Evolutionary conservation across 768 basidiomycete species (phyloP).

Genomic region (Tephrocybe sp.): DNA sequence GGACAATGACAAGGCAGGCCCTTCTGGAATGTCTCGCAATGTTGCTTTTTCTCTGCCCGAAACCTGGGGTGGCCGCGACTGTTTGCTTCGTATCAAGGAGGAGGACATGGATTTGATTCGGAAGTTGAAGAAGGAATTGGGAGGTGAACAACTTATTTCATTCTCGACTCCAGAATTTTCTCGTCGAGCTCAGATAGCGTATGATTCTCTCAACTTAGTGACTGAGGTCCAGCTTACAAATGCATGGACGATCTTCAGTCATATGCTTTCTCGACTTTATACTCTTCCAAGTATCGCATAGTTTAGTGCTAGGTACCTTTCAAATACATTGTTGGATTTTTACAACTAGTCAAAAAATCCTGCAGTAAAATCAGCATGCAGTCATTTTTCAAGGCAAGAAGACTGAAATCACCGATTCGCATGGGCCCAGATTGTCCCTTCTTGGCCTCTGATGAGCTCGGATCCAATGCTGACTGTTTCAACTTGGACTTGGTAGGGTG

Average conservation of each 20-base stretch:
- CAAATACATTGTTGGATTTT: neutral
- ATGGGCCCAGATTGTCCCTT: no score
- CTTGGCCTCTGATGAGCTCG: no score
- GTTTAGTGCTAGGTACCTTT: neutral
- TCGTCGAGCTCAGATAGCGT: neutral
- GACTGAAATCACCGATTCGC: no score
- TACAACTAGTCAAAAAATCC: no score
- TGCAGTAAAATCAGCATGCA: no score
- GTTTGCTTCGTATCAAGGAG: slow-evolving; percentile 22
- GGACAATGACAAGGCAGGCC: no score
- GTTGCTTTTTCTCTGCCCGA: slow-evolving; percentile 24
- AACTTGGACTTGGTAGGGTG: no score
- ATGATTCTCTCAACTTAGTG: slow-evolving; percentile 1
- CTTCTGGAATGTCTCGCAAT: slow-evolving; percentile 27
- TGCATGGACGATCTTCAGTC: slow-evolving; percentile 10
- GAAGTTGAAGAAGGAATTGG: slow-evolving; percentile 28
- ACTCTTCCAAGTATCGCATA: no score
- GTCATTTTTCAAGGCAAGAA: no score
- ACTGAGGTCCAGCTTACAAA: slow-evolving; percentile 1
- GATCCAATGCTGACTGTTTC: no score
- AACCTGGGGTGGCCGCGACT: slow-evolving; percentile 26
- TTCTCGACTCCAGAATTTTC: slow-evolving; percentile 30
- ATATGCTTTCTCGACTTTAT: neutral
- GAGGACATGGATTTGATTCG: slow-evolving; percentile 19
- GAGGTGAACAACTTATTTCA: slow-evolving; percentile 26